Evolutionary conservation across 495 filamentous ascomycete species (phyloP).

Genomic region (Talaromyces ruber): DNA sequence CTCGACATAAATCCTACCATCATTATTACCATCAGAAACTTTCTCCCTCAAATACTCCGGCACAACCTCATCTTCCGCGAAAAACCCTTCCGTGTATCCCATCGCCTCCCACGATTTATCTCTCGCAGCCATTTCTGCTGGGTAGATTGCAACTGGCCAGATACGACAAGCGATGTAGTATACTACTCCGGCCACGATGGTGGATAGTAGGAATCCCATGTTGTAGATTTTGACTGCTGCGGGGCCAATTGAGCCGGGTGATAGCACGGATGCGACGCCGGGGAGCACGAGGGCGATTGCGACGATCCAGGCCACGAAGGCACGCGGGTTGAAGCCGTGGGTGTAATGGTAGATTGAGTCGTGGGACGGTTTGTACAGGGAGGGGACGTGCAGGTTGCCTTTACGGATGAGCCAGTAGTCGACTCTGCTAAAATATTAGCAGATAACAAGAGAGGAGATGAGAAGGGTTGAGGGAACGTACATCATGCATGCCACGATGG

Average conservation of each 20-base stretch:
- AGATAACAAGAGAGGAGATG: not conserved
- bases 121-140: not conserved
- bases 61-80: conserved; percentile 3
- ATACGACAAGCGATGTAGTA: conserved; percentile 9
- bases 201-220: conserved; percentile 12
- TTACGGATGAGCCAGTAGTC: conserved; percentile 30
- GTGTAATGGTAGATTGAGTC: conserved; percentile 8
- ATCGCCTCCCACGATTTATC: conserved; percentile 3
- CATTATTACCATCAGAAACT: not conserved
- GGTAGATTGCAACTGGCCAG: conserved; percentile 3
- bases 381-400: conserved; percentile 11
- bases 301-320: conserved; percentile 11
- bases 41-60: conserved; percentile 3
- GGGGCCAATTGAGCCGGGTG: conserved; percentile 1
- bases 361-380: conserved; percentile 5
- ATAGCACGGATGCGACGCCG: conserved; percentile 7
- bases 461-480: not conserved
- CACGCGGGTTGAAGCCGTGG: conserved; percentile 10
- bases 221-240: conserved; percentile 13
- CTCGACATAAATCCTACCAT: not conserved
- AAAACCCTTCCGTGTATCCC: conserved; percentile 3
- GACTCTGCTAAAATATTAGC: conserved; percentile 1
- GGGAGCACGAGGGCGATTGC: conserved; percentile 10
- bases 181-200: not conserved
- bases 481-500: conserved; percentile 28